Conservation (phyloP, 78 protist genomes). For the Acrasis kona region DNA sequence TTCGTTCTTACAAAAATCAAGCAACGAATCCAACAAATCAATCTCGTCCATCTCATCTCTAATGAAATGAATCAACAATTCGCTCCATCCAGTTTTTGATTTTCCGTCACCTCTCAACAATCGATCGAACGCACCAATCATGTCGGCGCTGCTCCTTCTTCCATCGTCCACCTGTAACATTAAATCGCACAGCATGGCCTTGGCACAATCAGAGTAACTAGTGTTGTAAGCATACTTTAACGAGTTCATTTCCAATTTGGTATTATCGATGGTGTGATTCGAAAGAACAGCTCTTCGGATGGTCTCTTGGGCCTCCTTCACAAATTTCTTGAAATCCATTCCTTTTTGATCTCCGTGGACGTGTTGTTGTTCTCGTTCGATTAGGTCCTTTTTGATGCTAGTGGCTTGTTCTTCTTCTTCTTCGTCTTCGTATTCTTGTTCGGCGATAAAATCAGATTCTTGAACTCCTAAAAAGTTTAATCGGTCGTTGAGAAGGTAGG, state of each 20-base stretch:
- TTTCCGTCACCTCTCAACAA: background rate
- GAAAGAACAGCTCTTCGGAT: background rate
- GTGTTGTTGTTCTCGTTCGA: background rate
- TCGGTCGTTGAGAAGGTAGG: no score
- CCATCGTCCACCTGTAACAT: background rate
- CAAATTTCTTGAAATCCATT: background rate
- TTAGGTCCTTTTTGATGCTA: background rate
- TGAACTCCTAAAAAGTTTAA: no score
- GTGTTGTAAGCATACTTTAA: conserved; percentile 8
- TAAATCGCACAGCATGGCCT: background rate
- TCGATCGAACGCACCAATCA: background rate
- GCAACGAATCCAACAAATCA: background rate
- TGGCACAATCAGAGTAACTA: background rate
- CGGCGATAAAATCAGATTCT: background rate
- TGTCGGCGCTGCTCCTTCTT: background rate
- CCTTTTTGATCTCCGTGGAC: background rate
- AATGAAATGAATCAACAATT: background rate
- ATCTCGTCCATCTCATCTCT: background rate
- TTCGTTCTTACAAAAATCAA: background rate
- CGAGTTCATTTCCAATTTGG: background rate
- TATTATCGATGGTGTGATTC: background rate
- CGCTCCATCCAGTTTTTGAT: no score
- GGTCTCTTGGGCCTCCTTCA: background rate
- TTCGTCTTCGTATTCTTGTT: background rate
- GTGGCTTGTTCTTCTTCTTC: background rate